Evolutionary conservation across 164 flowering plant species (phyloP).

Genomic region (Umbilicus rupestris): DNA sequence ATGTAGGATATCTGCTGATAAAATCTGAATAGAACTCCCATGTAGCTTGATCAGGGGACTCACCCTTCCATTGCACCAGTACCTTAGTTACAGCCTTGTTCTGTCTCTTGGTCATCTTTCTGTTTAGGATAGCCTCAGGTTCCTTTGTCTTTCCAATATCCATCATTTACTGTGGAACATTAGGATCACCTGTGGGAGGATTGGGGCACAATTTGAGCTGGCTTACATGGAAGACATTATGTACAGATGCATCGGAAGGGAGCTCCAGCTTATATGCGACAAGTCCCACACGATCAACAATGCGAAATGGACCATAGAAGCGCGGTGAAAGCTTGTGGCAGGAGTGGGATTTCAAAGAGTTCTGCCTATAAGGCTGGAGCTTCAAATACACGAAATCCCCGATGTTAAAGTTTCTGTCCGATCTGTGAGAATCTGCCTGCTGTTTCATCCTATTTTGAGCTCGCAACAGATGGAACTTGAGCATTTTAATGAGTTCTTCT

Average conservation of each 20-base stretch:
- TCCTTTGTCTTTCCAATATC: background rate
- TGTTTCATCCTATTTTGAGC: too few species aligned
- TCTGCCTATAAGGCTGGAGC: too few species aligned
- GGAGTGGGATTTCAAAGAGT: too few species aligned
- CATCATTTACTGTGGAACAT: background rate
- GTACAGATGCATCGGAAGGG: background rate
- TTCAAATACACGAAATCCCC: too few species aligned
- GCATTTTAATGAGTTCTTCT: too few species aligned
- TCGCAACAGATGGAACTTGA: too few species aligned
- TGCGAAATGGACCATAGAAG: background rate
- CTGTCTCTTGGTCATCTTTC: background rate
- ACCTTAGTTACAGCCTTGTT: background rate
- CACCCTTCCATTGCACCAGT: background rate
- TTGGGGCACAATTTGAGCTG: background rate
- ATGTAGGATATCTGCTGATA: background rate
- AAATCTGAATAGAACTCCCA: background rate
- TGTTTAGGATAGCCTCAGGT: background rate
- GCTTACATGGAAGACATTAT: background rate
- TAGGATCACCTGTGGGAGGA: background rate
- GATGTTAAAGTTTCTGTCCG: too few species aligned
- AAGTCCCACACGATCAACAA: background rate
- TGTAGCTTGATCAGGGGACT: background rate
- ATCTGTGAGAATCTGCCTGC: too few species aligned
- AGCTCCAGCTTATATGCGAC: background rate
- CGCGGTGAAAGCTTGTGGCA: background rate